phyloP scores from a whole-genome alignment of 1,284 basidiomycete genomes.

The Ceratobasidium theobromae region DNA sequence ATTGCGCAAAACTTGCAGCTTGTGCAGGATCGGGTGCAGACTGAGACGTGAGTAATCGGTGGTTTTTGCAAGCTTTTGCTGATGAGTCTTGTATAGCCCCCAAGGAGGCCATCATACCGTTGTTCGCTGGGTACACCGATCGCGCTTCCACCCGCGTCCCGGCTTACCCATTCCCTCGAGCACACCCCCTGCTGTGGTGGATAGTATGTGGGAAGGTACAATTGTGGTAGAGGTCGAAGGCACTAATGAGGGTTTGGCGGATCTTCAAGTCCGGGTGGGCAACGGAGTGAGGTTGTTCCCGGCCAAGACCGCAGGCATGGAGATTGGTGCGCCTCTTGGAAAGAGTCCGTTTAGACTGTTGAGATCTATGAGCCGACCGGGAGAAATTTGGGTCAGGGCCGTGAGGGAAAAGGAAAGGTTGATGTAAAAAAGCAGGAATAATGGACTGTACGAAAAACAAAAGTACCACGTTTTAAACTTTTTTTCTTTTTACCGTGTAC shows the following conservation, averaged over 20 bases:
- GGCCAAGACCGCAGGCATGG: slow-evolving; percentile 40
- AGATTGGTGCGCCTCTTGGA: slow-evolving; percentile 44
- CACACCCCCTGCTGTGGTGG: slow-evolving; percentile 50
- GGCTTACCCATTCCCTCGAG: slow-evolving; percentile 40
- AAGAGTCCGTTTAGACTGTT: slow-evolving; percentile 68
- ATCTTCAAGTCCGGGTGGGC: slow-evolving; percentile 70
- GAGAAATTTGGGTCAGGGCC: slow-evolving; percentile 73
- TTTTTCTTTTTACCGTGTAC: too few species aligned
- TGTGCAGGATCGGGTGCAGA: slow-evolving; percentile 71
- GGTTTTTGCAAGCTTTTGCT: background rate
- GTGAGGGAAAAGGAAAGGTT: slow-evolving; percentile 63
- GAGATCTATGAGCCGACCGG: slow-evolving; percentile 67
- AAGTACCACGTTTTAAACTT: background rate
- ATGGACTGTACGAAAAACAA: background rate
- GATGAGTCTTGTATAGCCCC: slow-evolving; percentile 50
- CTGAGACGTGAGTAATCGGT: slow-evolving; percentile 64
- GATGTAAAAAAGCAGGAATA: slow-evolving; percentile 40
- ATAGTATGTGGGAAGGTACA: slow-evolving; percentile 75
- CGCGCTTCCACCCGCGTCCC: slow-evolving; percentile 65
- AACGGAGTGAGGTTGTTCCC: slow-evolving; percentile 57
- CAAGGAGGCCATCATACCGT: slow-evolving; percentile 75
- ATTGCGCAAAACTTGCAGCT: slow-evolving; percentile 70
- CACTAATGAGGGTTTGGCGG: slow-evolving; percentile 76
- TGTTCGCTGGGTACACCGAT: slow-evolving; percentile 77
- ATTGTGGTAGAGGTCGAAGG: slow-evolving; percentile 80